A percentile compares a stretch with the other conserved stretches of the same genome.
Evolutionary conservation across 306 rosid genomes (phyloP).

Genomic region (Begonia peltatifolia): DNA sequence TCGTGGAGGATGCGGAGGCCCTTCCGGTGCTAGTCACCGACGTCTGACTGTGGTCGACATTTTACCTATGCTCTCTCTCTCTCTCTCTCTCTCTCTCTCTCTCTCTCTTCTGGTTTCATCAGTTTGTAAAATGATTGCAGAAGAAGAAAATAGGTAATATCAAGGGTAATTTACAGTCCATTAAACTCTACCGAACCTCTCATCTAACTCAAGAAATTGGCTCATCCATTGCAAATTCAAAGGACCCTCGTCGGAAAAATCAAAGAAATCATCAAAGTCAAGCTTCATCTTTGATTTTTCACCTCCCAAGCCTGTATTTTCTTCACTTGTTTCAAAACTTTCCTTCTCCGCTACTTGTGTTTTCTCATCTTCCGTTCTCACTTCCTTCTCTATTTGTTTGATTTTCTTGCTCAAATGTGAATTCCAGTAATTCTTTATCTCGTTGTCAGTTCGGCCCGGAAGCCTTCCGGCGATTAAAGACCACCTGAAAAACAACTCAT

Average conservation of each 20-base stretch:
- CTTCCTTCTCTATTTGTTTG: conserved; percentile 13
- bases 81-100: no score
- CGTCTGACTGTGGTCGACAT: no score
- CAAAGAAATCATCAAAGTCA: conserved; percentile 30
- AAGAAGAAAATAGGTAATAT: not conserved
- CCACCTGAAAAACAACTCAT: conserved; percentile 23
- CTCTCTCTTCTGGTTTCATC: not conserved
- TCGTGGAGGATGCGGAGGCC: no score
- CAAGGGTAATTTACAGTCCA: not conserved
- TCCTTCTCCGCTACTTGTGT: not conserved
- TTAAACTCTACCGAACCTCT: not conserved
- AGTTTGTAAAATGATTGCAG: not conserved
- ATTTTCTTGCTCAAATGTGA: conserved; percentile 51
- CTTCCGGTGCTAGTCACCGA: no score
- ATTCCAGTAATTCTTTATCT: conserved; percentile 50
- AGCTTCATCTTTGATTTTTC: conserved; percentile 7
- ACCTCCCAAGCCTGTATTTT: conserved; percentile 1
- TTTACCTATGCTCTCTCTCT: no score
- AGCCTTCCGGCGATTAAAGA: conserved; percentile 43
- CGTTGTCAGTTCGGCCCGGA: conserved; percentile 51
- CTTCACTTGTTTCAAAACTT: conserved; percentile 9
- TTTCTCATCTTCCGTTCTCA: conserved; percentile 1
- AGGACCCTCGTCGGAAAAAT: conserved; percentile 32
- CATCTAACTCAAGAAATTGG: conserved; percentile 20
- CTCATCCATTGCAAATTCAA: conserved; percentile 32